These are phyloP conservation scores for Rugonectria rugulosa DNA, from an alignment of 2,329 filamentous ascomycete genomes.

Conservation along the genomic window DNA sequence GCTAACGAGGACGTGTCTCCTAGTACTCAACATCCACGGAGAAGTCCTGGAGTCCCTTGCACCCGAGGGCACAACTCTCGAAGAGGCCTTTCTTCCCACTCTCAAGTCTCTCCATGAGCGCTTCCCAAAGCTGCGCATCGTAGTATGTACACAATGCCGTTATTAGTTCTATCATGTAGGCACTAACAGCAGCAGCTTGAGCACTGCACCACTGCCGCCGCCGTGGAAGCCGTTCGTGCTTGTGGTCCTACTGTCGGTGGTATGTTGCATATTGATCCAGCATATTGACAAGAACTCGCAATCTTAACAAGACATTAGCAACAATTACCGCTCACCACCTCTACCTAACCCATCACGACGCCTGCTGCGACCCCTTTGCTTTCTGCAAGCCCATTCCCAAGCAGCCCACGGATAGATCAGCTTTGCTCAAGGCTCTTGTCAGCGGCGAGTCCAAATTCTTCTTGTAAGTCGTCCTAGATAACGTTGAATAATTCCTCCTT, in stretches of 20 bases:
- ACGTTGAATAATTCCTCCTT: neutral
- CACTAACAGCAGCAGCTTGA: constrained; percentile 59
- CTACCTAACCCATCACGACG: constrained; percentile 78
- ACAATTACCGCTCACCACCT: constrained; percentile 91
- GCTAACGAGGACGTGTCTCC: constrained; percentile 1
- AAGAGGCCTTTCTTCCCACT: constrained; percentile 77
- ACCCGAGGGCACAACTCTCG: constrained; percentile 54
- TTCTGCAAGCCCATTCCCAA: constrained; percentile 82
- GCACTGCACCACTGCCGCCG: constrained; percentile 87
- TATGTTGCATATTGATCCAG: constrained; percentile 31
- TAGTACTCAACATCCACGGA: constrained; percentile 89
- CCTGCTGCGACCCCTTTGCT: constrained; percentile 61
- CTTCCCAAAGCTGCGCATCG: constrained; percentile 76
- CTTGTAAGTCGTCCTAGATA: constrained; percentile 59
- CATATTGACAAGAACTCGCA: neutral
- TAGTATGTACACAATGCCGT: constrained; percentile 42
- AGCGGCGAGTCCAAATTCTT: constrained; percentile 73
- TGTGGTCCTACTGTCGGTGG: constrained; percentile 80
- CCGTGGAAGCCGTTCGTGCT: constrained; percentile 76
- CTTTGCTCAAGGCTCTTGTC: constrained; percentile 71
- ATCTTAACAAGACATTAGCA: constrained; percentile 44
- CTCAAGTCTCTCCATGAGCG: constrained; percentile 74
- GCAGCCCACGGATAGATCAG: constrained; percentile 74
- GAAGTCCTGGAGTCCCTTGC: constrained; percentile 69
- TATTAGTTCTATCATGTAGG: neutral